A percentile compares a stretch with the other conserved stretches of the same genome.
These are phyloP conservation scores for Croton laevigatus DNA, from an alignment of 441 rosid genomes.

Conservation along the genomic window DNA sequence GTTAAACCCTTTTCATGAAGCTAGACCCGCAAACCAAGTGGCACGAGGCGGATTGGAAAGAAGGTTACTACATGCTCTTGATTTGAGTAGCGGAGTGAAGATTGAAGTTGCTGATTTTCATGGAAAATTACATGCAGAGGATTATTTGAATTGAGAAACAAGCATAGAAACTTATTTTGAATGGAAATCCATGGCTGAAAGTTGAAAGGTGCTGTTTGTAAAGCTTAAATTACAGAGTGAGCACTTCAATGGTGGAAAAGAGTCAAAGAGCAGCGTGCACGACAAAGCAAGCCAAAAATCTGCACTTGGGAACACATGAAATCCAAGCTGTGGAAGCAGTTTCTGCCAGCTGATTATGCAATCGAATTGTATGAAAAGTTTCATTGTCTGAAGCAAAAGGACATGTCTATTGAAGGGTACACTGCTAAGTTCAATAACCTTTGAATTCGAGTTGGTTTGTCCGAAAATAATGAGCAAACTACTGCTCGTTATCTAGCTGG, in stretches of 20 bases:
- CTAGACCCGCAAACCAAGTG: no score
- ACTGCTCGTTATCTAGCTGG: background rate
- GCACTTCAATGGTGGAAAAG: slow-evolving; percentile 8
- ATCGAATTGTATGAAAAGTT: background rate
- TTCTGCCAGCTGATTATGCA: background rate
- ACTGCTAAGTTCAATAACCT: background rate
- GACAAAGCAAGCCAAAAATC: slow-evolving; percentile 1
- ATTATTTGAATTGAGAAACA: background rate
- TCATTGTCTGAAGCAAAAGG: no score
- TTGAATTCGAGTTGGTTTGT: background rate
- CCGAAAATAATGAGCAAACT: background rate
- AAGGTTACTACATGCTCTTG: no score
- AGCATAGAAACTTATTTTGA: slow-evolving; percentile 3
- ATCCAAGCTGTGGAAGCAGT: background rate
- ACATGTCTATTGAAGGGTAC: background rate
- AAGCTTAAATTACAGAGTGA: slow-evolving; percentile 13
- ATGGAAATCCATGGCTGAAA: background rate
- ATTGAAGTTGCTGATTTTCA: slow-evolving; percentile 4
- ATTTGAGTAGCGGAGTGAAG: no score
- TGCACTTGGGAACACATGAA: slow-evolving; percentile 7
- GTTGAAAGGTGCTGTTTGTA: slow-evolving; percentile 1
- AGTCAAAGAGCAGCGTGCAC: background rate
- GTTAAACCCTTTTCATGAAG: no score
- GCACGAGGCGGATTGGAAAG: no score
- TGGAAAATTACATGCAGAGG: background rate